Base-by-base conservation (phyloP, 345 rosid genomes). In the Viola odorata region DNA sequence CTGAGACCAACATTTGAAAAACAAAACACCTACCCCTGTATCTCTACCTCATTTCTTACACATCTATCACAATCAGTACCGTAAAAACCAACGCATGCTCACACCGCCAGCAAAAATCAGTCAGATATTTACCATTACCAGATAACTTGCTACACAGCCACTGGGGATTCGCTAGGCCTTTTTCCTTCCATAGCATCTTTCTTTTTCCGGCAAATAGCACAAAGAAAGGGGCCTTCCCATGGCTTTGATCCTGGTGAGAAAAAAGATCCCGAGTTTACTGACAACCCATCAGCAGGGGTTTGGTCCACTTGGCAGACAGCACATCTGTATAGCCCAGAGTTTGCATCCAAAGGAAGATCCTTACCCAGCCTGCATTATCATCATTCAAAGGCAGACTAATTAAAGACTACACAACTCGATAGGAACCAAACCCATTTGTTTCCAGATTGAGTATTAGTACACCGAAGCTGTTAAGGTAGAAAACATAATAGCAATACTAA, bases 141-240 rank as follows among this genome's bases (percentile, higher is more conserved):
- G 60, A 66, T 66, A 50, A 58, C 60, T 53, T 61, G 72, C 75
- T 76, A 84, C 16, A 85, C 71, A 11, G 52, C 74, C 73, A 81
- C 73, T 44, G 80, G 67, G 5, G 86, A 80, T 74, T 68, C 75
- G 78, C 73, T 74, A 13, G 99, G 60, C 81, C 84, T 85, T 78
- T 85, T 95, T 61, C 99, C 99, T 84, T 95, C 99, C 99, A 95
- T 95, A 39, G 99, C 99, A 53, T 95, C 99, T 78, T 88, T 95
- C 92, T 95, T 95, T 64, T 74, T 84, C 80, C 76, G 77, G 75
- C 99, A 95, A 68, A 38, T 75, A 11, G 85, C 69, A 69, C 99
- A 95, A 55, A 95, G 89, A 73, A 82, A 88, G 65, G 96, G 99
- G 15, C 99, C 97, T 67, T 90, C 99, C 85, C 94, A 83, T 63